A percentile compares a stretch with the other conserved stretches of the same genome.
Conservation (phyloP, 2,329 filamentous ascomycete genomes). For the Arthrobotrys pseudoclavata region DNA sequence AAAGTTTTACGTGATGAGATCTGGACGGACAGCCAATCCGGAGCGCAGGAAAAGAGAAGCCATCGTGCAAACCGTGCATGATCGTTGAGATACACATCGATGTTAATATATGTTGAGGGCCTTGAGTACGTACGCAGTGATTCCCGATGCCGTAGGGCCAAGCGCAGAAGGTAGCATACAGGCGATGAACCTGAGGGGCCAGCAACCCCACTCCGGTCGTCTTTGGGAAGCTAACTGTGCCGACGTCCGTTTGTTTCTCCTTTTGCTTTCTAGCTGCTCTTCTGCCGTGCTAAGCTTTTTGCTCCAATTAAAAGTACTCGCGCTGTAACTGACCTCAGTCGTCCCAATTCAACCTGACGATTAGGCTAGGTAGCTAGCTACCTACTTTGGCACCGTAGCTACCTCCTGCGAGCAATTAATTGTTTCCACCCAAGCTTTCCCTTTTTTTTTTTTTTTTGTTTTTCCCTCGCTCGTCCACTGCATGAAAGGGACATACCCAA, state of each 20-base stretch:
- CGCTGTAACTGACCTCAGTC: slow-evolving; percentile 5
- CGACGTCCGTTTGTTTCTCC: slow-evolving; percentile 14
- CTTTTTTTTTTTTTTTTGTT: neutral
- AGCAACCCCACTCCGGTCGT: slow-evolving; percentile 21
- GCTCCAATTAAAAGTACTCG: neutral
- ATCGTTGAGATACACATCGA: neutral
- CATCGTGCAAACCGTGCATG: slow-evolving; percentile 25
- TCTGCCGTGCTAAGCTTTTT: slow-evolving; percentile 57
- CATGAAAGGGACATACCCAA: neutral
- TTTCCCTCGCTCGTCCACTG: slow-evolving; percentile 17
- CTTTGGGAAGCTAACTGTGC: slow-evolving; percentile 32
- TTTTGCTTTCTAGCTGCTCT: neutral
- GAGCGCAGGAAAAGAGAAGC: slow-evolving; percentile 5
- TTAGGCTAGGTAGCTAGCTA: slow-evolving; percentile 2
- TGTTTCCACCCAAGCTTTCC: neutral
- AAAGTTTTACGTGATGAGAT: slow-evolving; percentile 25
- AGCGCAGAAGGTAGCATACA: slow-evolving; percentile 44
- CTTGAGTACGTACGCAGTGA: slow-evolving; percentile 39
- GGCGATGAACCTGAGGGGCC: slow-evolving; percentile 11
- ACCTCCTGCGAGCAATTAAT: slow-evolving; percentile 3
- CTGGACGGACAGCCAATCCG: slow-evolving; percentile 10
- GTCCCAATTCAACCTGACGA: neutral
- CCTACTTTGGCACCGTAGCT: neutral
- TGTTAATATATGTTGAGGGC: neutral
- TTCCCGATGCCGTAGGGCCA: slow-evolving; percentile 59